Base-by-base conservation (phyloP, 371 early-diverging fungal species). In the Mucor circinelloides region DNA sequence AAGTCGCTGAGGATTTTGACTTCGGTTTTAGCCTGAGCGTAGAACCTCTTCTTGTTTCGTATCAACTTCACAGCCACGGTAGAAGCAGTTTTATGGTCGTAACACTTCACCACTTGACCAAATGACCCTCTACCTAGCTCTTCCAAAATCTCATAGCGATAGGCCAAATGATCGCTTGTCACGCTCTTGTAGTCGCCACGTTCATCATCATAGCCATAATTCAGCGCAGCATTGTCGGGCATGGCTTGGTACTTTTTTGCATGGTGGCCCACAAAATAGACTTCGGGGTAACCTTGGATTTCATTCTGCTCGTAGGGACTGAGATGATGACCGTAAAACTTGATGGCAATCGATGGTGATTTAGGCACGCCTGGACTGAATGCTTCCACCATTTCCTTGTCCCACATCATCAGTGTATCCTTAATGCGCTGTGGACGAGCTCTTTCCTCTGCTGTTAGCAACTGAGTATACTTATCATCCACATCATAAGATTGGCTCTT, bases 61-160 rank as follows among this genome's bases (percentile, higher is more conserved):
- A 99, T 97, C 32, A 99, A 88, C 79, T 99, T 99, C 66, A 99
- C 86, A 6, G 99, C 99, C 7, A 96, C 94, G 38, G 89, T 84
- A 30, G 82, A 83, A 27, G 95, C 94, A 1, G 91, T 89, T 70
- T 93, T 92, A 83, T 97, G 96, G 77, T 97, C 97, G 34, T 87
- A 88, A 62, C 96, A 96, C 68, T 94, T 93, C 55, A 96, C 88
- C 0, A 99, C 99, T 73, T 99, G 97, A 10, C 99, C 99, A 84
- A 99, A 99, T 3, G 97, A 96, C 1, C 99, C 99, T 76, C 94
- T 93, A 40, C 99, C 99, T 3, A 99, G 78, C 38, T 92, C 79
- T 15, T 91, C 92, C 40, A 96, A 46, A 25, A 98, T 85, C 72
- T 97, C 97, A 75, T 96, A 98, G 1, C 99, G 89, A 73, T 94